phyloP scores from a whole-genome alignment of 768 basidiomycete genomes.

The Sarcomyxa edulis region DNA sequence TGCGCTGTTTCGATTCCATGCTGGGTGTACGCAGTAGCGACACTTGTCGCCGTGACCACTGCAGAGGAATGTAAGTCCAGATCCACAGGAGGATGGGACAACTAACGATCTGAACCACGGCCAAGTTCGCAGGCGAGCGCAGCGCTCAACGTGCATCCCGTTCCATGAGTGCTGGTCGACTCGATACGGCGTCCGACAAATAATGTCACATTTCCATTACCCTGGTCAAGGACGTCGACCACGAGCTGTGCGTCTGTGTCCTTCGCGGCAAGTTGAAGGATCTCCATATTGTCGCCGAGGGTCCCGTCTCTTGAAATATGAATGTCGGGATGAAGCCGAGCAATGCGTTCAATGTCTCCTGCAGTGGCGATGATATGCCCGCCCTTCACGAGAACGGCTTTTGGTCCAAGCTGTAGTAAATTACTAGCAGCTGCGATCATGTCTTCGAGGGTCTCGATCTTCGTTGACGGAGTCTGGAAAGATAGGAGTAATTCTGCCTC shows the following conservation, averaged over 20 bases:
- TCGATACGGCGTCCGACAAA: conserved; percentile 59
- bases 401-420: conserved; percentile 42
- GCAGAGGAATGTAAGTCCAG: background rate
- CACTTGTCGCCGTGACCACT: conserved; percentile 55
- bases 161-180: conserved; percentile 81
- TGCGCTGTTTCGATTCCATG: conserved; percentile 66
- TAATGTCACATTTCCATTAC: conserved; percentile 32
- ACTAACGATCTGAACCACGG: conserved; percentile 37
- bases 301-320: conserved; percentile 39
- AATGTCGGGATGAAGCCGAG: conserved; percentile 21
- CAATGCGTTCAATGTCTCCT: conserved; percentile 36
- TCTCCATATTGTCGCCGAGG: conserved; percentile 56
- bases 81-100: background rate
- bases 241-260: conserved; percentile 33
- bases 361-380: conserved; percentile 59
- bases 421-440: conserved; percentile 55
- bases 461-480: conserved; percentile 16
- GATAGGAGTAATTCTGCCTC: conserved; percentile 73
- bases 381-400: conserved; percentile 77
- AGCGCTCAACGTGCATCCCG: conserved; percentile 88
- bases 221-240: conserved; percentile 57
- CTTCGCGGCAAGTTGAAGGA: conserved; percentile 33
- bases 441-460: conserved; percentile 44
- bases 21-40: conserved; percentile 71
- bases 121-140: conserved; percentile 70